These are phyloP conservation scores for Naganishia kalamii DNA, from an alignment of 768 basidiomycete genomes.

Conservation along the genomic window DNA sequence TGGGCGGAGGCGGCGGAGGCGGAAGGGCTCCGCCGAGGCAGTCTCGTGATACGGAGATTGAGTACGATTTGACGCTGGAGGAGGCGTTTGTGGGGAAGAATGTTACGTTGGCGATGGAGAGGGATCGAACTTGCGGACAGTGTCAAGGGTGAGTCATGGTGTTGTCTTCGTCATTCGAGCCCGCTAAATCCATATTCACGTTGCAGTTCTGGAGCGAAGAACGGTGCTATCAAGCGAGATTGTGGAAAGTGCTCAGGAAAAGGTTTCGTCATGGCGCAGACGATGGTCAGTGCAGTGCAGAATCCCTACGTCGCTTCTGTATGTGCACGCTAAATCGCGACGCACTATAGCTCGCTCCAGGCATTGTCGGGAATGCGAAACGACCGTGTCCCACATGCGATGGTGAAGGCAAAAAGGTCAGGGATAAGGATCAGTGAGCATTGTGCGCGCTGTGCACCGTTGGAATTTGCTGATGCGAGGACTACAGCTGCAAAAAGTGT, in stretches of 20 bases:
- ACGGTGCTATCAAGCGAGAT: constrained; percentile 72
- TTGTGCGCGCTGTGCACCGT: too few species aligned
- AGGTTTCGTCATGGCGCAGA: constrained; percentile 51
- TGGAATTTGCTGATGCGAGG: too few species aligned
- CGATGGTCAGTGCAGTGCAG: constrained; percentile 38
- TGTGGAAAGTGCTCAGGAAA: constrained; percentile 78
- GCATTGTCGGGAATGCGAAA: constrained; percentile 44
- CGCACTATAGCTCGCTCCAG: constrained; percentile 43
- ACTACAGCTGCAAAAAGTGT: constrained; percentile 73
- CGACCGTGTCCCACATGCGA: constrained; percentile 45
- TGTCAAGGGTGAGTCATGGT: constrained; percentile 69
- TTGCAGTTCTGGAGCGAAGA: constrained; percentile 69
- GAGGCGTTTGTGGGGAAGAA: constrained; percentile 28
- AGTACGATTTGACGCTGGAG: constrained; percentile 29
- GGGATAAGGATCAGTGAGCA: constrained; percentile 32
- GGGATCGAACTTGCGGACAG: constrained; percentile 65
- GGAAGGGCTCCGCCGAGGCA: constrained; percentile 52
- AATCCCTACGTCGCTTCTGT: not conserved
- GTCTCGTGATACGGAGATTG: constrained; percentile 20
- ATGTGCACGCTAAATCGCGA: constrained; percentile 50
- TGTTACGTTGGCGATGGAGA: constrained; percentile 82
- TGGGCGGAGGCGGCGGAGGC: constrained; percentile 45
- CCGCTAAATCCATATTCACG: not conserved
- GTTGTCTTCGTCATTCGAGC: not conserved
- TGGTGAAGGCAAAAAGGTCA: constrained; percentile 37